Conservation (phyloP, 2,329 filamentous ascomycete species). For the Thermothelomyces thermophilus region DNA sequence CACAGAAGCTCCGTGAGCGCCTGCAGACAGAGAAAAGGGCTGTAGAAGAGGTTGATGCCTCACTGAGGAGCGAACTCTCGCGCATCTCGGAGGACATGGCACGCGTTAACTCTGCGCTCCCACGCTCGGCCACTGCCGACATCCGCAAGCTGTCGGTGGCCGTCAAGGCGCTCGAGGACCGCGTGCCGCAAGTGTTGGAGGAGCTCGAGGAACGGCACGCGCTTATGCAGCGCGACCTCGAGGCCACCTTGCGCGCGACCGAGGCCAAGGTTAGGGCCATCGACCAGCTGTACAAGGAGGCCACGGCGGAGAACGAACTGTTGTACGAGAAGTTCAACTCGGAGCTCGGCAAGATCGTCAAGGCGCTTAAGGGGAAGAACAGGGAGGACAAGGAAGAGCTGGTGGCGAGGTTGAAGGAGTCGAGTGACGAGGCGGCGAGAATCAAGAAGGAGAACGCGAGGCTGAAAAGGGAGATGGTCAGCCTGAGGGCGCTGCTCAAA, state of each 20-base stretch:
- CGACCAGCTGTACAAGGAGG: constrained; percentile 83
- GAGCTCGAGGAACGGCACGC: constrained; percentile 56
- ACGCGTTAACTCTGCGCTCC: constrained; percentile 40
- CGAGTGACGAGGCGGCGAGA: constrained; percentile 68
- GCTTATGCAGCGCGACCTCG: constrained; percentile 62
- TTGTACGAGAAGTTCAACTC: constrained; percentile 88
- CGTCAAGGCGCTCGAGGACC: constrained; percentile 60
- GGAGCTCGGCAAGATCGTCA: constrained; percentile 79
- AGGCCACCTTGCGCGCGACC: constrained; percentile 62
- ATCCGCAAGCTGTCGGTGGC: constrained; percentile 47
- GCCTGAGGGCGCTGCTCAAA: constrained; percentile 52
- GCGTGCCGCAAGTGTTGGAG: constrained; percentile 52
- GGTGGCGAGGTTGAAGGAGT: constrained; percentile 61
- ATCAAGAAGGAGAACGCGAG: constrained; percentile 81
- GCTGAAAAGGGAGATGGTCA: constrained; percentile 74
- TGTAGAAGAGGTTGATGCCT: constrained; percentile 61
- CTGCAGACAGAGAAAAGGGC: constrained; percentile 74
- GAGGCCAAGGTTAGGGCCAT: constrained; percentile 76
- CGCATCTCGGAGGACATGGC: constrained; percentile 78
- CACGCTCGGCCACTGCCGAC: constrained; percentile 35
- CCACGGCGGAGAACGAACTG: constrained; percentile 84
- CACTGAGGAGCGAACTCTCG: constrained; percentile 67
- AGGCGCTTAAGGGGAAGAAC: constrained; percentile 63
- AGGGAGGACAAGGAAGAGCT: constrained; percentile 76
- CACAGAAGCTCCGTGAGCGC: constrained; percentile 75